phyloP scores from a whole-genome alignment of 2,329 filamentous ascomycete genomes.

The Microdochium trichocladiopsis region DNA sequence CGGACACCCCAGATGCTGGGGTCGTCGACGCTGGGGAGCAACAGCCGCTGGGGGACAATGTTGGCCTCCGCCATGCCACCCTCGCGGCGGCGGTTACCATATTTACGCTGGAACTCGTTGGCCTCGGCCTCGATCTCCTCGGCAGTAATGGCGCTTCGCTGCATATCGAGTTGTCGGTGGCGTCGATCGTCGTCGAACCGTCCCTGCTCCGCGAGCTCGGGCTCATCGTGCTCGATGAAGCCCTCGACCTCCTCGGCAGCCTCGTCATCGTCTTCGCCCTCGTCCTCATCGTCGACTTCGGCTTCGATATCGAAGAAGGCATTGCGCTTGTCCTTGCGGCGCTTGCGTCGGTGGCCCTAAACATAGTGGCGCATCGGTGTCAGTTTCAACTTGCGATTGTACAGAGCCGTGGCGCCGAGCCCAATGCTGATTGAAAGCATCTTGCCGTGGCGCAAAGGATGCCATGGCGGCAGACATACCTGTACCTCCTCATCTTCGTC shows the following conservation, averaged over 20 bases:
- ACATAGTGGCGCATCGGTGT: conserved; percentile 1
- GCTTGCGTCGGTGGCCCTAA: conserved; percentile 69
- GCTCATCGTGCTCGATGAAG: conserved; percentile 84
- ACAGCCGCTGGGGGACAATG: conserved; percentile 74
- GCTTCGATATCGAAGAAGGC: conserved; percentile 97
- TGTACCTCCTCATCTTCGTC: conserved; percentile 63
- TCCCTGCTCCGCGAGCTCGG: conserved; percentile 76
- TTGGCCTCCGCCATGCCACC: conserved; percentile 62
- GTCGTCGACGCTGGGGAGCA: conserved; percentile 90
- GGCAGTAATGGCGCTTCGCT: conserved; percentile 78
- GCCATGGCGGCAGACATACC: conserved; percentile 24
- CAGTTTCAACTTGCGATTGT: conserved; percentile 7
- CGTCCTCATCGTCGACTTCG: conserved; percentile 93
- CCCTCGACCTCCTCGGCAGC: conserved; percentile 77
- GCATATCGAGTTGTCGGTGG: conserved; percentile 89
- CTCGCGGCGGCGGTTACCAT: conserved; percentile 68
- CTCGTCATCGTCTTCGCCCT: conserved; percentile 81
- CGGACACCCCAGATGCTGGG: conserved; percentile 92
- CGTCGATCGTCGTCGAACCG: conserved; percentile 83
- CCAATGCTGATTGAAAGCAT: neutral
- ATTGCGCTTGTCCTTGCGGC: conserved; percentile 67
- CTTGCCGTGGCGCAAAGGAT: neutral
- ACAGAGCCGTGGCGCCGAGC: neutral
- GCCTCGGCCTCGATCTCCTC: conserved; percentile 94
- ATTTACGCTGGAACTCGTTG: conserved; percentile 77